Conservation (phyloP, 768 basidiomycete genomes). For the Tulasnella calospora region DNA sequence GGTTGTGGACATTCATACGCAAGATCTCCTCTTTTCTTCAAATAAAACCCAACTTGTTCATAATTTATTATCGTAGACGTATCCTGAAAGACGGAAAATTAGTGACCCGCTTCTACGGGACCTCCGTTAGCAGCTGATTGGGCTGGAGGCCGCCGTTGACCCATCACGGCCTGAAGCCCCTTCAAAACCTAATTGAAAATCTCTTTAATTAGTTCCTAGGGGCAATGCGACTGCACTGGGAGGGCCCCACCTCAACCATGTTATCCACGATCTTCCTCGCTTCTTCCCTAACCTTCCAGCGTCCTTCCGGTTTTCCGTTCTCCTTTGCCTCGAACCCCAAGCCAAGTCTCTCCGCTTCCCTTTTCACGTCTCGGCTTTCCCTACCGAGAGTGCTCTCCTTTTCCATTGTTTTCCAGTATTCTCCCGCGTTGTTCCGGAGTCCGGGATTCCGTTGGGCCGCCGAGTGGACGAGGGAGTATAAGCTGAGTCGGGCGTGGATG, state of each 20-base stretch:
- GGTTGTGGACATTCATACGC: too few species aligned
- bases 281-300: background rate
- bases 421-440: constrained; percentile 44
- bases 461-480: constrained; percentile 53
- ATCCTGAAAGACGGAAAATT: background rate
- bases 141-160: background rate
- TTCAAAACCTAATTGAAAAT: background rate
- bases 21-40: too few species aligned
- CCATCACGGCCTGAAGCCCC: background rate
- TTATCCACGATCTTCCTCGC: background rate
- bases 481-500: constrained; percentile 47
- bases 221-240: background rate
- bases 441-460: constrained; percentile 52
- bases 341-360: constrained; percentile 46
- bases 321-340: constrained; percentile 34
- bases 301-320: background rate
- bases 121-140: background rate
- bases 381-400: constrained; percentile 50
- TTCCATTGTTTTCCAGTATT: constrained; percentile 58
- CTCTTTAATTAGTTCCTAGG: background rate
- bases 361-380: constrained; percentile 46
- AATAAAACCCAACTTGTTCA: background rate
- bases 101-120: background rate
- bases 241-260: background rate
- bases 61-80: background rate